These are phyloP conservation scores for Dactylellina leptospora DNA, from an alignment of 2,329 filamentous ascomycete genomes.

Conservation along the genomic window DNA sequence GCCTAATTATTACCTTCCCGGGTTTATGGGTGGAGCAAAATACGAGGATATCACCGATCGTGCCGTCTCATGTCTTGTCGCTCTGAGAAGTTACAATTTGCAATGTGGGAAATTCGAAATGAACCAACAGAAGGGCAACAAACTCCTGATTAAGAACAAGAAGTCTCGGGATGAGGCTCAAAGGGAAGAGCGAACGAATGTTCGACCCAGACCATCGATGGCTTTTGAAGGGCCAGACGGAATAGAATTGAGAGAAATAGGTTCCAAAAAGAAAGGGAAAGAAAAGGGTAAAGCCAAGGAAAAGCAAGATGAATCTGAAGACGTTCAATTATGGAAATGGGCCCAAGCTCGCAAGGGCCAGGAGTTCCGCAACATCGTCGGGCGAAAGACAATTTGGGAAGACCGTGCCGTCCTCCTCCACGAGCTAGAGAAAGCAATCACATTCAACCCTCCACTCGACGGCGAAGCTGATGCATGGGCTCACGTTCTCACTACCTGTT, in stretches of 20 bases:
- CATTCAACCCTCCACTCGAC: not conserved
- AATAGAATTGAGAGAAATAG: constrained; percentile 28
- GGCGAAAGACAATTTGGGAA: constrained; percentile 29
- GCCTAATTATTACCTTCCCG: constrained; percentile 9
- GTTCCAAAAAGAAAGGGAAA: too few species aligned
- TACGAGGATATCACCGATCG: not conserved
- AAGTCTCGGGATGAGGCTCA: too few species aligned
- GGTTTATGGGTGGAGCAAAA: constrained; percentile 3
- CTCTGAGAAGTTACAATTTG: not conserved
- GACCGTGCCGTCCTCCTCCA: constrained; percentile 15
- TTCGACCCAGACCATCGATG: not conserved
- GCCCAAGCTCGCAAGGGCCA: constrained; percentile 14
- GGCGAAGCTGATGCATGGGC: not conserved
- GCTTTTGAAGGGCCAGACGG: not conserved
- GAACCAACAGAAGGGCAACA: not conserved
- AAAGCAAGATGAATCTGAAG: constrained; percentile 55
- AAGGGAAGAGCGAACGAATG: not conserved
- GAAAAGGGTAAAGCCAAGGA: too few species aligned
- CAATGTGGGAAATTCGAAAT: not conserved
- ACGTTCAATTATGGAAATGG: constrained; percentile 23
- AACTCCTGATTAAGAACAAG: not conserved
- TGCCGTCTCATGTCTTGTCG: not conserved
- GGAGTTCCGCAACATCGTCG: constrained; percentile 20
- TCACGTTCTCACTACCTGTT: not conserved
- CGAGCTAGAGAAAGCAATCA: constrained; percentile 27